Conservation (phyloP, 2,329 filamentous ascomycete genomes). For the Thielaviopsis euricoi region DNA sequence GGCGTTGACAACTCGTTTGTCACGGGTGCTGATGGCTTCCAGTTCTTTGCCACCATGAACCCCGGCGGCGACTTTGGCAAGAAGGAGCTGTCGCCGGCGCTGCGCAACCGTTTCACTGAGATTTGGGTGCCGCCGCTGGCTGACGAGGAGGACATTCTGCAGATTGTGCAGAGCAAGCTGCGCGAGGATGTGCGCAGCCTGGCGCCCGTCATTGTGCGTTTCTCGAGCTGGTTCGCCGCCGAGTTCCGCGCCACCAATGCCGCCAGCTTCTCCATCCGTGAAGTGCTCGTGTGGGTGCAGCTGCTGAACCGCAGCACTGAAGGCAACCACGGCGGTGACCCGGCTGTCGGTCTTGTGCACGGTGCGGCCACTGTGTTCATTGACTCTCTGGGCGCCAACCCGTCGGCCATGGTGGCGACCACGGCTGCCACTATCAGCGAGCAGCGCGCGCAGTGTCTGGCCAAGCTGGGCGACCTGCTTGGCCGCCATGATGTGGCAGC, state of each 20-base stretch:
- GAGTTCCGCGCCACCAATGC: slow-evolving; percentile 40
- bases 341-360: slow-evolving; percentile 43
- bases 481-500: slow-evolving; percentile 40
- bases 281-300: slow-evolving; percentile 82
- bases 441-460: slow-evolving; percentile 58
- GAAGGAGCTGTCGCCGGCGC: slow-evolving; percentile 83
- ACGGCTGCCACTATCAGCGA: slow-evolving; percentile 50
- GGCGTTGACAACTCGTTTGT: slow-evolving; percentile 71
- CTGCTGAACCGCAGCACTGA: slow-evolving; percentile 69
- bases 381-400: slow-evolving; percentile 88
- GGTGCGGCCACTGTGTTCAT: slow-evolving; percentile 92
- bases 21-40: slow-evolving; percentile 61
- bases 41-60: slow-evolving; percentile 98
- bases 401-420: slow-evolving; percentile 67
- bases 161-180: slow-evolving; percentile 72
- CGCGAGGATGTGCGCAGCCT: slow-evolving; percentile 34
- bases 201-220: slow-evolving; percentile 59
- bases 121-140: slow-evolving; percentile 92
- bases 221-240: slow-evolving; percentile 83
- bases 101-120: slow-evolving; percentile 94
- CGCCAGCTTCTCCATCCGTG: slow-evolving; percentile 61
- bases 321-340: slow-evolving; percentile 23
- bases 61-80: slow-evolving; percentile 97
- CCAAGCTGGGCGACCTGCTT: slow-evolving; percentile 53
- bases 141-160: slow-evolving; percentile 67